Conservation (phyloP, 202 grass and related monocot species). For the Musa balbisiana region DNA sequence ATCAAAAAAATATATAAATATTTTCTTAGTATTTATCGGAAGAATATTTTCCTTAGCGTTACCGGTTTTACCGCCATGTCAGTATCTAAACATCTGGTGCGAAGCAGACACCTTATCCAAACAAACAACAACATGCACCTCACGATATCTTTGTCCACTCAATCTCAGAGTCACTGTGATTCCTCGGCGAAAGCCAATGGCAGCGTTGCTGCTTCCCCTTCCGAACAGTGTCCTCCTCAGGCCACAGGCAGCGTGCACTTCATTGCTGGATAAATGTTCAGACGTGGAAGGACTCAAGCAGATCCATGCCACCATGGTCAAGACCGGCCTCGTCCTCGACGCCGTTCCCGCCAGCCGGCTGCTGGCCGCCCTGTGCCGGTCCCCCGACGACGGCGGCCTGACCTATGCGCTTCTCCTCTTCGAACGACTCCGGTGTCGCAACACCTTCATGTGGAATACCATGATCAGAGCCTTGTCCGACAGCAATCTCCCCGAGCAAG, state of each 20-base stretch:
- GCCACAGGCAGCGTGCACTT: background rate
- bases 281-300: background rate
- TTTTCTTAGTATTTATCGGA: too few relatives aligned
- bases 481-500: background rate
- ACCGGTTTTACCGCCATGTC: too few relatives aligned
- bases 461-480: slow-evolving; percentile 9
- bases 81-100: too few relatives aligned
- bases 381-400: background rate
- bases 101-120: too few relatives aligned
- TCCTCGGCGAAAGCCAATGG: background rate
- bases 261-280: background rate
- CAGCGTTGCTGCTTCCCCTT: background rate
- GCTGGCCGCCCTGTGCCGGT: background rate
- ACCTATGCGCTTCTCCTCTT: slow-evolving; percentile 6
- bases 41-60: too few relatives aligned
- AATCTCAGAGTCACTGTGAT: background rate
- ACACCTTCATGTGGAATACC: slow-evolving; percentile 20
- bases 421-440: background rate
- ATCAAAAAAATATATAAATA: too few relatives aligned
- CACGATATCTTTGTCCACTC: too few relatives aligned
- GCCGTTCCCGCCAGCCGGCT: background rate
- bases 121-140: too few relatives aligned
- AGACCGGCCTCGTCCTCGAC: slow-evolving; percentile 7
- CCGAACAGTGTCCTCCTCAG: background rate
- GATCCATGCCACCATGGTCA: slow-evolving; percentile 1